Conservation (phyloP, 768 basidiomycete species). For the Rhizopogon rudus region DNA sequence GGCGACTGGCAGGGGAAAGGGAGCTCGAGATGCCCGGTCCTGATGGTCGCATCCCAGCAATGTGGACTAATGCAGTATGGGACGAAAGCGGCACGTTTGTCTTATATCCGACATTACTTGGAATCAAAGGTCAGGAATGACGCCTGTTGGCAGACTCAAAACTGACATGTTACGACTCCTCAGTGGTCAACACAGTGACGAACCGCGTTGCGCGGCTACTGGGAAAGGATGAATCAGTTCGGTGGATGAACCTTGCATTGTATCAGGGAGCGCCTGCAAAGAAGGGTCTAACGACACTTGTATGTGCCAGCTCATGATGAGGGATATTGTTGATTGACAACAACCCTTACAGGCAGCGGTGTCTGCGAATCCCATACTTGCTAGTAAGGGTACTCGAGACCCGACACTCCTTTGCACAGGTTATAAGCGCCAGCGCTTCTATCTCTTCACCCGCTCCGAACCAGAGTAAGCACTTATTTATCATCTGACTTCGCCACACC, state of each 20-base stretch:
- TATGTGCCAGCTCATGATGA: conserved; percentile 28
- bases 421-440: conserved; percentile 90
- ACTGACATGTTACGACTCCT: not conserved
- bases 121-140: conserved; percentile 76
- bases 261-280: conserved; percentile 96
- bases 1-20: conserved; percentile 87
- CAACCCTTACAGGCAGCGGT: conserved; percentile 63
- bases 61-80: conserved; percentile 92
- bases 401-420: conserved; percentile 92
- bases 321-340: conserved; percentile 1
- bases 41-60: conserved; percentile 65
- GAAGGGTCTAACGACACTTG: conserved; percentile 77
- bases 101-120: conserved; percentile 88
- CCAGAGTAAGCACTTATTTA: conserved; percentile 64
- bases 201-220: conserved; percentile 86
- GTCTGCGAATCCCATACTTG: conserved; percentile 91
- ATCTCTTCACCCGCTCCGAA: conserved; percentile 86
- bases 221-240: conserved; percentile 90
- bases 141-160: not conserved
- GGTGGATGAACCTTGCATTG: conserved; percentile 82
- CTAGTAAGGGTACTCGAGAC: conserved; percentile 78
- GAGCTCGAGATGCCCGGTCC: conserved; percentile 83
- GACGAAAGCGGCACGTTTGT: conserved; percentile 96
- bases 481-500: not conserved
- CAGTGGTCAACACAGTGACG: conserved; percentile 92